Base-by-base conservation (phyloP, 805 yeast species). In the Kuraishia floccosa region DNA sequence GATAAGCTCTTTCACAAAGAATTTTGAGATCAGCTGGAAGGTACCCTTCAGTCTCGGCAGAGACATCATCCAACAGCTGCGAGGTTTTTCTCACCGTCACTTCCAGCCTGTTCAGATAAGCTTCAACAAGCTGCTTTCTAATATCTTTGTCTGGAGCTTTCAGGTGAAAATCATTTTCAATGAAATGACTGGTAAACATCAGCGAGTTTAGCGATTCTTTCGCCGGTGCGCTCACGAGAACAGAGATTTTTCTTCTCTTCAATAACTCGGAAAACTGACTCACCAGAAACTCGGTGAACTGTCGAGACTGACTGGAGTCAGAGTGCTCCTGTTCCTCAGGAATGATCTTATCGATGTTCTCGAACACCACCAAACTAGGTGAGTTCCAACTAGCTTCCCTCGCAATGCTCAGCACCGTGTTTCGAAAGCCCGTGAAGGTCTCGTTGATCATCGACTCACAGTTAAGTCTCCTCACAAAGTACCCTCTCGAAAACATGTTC, bases 1-100 rank as follows among this genome's bases (percentile, higher is more conserved):
- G 79, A 37, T 67, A 68, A 3, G 78, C 69, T 40, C 94, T 65
- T 38, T 83, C 94, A 20, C 72, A 65, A 8, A 89, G 56, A 4
- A 72, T 68, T 53, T 75, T 72, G 35, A 89, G 49, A 50, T 89
- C 98, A 17, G 75, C 72, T 0, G 96, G 94, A 18, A 83, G 68
- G 49, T 78, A 89, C 0, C 97, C 97, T 43, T 89, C 97, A 0
- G 94, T 81, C 32, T 77, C 89, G 23, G 70, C 52, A 0, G 78
- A 65, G 19, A 78, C 52, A 39, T 75, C 78, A 17, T 65, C 54
- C 8, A 67, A 35, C 27, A 67, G 60, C 34, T 73, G 57, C 3
- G 48, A 54, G 4, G 44, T 54, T 4, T 59, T 47, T 21, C 67
- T 62, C 17, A 66, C 49, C 1, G 35, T 23, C 21, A 66, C 34